Evolutionary conservation across 2,329 filamentous ascomycete genomes (phyloP).

Genomic region (Stachybotrys elegans): DNA sequence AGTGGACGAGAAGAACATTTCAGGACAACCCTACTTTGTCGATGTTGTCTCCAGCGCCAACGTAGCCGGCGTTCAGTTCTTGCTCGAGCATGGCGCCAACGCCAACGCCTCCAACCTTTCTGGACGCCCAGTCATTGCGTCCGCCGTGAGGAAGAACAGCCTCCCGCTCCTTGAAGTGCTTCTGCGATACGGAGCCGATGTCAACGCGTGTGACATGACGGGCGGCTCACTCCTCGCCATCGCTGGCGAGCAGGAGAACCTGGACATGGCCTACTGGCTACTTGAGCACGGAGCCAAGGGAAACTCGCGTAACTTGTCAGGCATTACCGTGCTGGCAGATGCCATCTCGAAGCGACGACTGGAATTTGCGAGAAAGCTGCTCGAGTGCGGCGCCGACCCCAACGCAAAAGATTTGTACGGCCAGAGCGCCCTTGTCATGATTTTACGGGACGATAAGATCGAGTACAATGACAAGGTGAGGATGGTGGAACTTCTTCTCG

Average conservation of each 20-base stretch:
- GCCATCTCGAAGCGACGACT: slow-evolving; percentile 25
- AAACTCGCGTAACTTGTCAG: slow-evolving; percentile 21
- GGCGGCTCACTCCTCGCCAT: slow-evolving; percentile 1
- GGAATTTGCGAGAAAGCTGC: slow-evolving; percentile 24
- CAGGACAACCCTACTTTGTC: slow-evolving; percentile 7
- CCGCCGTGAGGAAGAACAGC: slow-evolving; percentile 4
- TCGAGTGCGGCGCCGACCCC: slow-evolving; percentile 27
- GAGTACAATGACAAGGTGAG: slow-evolving; percentile 18
- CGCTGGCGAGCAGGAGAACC: slow-evolving; percentile 1
- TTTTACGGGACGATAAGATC: slow-evolving; percentile 20
- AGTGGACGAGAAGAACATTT: neutral
- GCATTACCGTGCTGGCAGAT: slow-evolving; percentile 26
- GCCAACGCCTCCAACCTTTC: slow-evolving; percentile 1
- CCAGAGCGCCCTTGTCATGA: slow-evolving; percentile 24
- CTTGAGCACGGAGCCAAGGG: slow-evolving; percentile 11
- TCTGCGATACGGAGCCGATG: slow-evolving; percentile 3
- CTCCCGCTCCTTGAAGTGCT: slow-evolving; percentile 3
- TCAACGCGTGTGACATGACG: neutral
- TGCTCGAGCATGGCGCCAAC: slow-evolving; percentile 7
- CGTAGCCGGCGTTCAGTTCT: slow-evolving; percentile 2
- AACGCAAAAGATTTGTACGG: slow-evolving; percentile 24
- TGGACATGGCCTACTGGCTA: slow-evolving; percentile 9
- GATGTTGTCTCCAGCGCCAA: slow-evolving; percentile 5
- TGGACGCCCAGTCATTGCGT: neutral
- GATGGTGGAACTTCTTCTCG: slow-evolving; percentile 24